Conservation (phyloP, 306 rosid species). For the Prunus mira region DNA sequence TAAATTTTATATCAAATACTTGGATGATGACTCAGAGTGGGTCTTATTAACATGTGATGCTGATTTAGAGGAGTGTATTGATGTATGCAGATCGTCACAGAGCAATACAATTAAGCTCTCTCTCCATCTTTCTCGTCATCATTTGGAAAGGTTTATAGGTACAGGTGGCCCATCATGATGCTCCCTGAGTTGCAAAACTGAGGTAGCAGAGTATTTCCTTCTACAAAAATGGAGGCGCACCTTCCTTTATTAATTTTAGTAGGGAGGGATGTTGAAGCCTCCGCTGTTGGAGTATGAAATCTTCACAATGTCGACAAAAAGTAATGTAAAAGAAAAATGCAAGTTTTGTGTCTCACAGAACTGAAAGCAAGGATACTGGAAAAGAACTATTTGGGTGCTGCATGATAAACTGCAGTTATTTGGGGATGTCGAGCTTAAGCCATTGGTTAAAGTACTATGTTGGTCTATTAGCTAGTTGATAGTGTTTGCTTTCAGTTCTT, state of each 20-base stretch:
- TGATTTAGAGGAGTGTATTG: conserved; percentile 90
- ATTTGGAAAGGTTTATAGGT: neutral
- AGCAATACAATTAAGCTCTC: conserved; percentile 64
- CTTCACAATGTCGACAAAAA: neutral
- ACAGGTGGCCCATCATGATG: conserved; percentile 22
- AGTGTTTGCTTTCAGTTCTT: neutral
- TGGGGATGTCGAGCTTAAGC: neutral
- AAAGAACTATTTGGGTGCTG: neutral
- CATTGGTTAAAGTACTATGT: neutral
- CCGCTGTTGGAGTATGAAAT: neutral
- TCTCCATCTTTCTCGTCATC: conserved; percentile 46
- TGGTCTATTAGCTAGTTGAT: neutral
- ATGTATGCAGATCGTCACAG: conserved; percentile 55
- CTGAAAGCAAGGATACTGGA: neutral
- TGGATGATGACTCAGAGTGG: conserved; percentile 96
- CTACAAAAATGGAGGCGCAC: neutral
- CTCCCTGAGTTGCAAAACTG: neutral
- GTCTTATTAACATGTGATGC: conserved; percentile 84
- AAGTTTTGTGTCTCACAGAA: neutral
- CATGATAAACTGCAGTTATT: neutral
- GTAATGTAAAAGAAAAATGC: neutral
- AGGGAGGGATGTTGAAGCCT: neutral
- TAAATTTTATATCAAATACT: conserved; percentile 63
- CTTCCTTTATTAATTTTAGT: neutral
- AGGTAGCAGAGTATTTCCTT: neutral